Evolutionary conservation across 305 asterid genomes (phyloP), one percentile per base, ranked within the genome.

Genomic region (Salvia sclarea): DNA sequence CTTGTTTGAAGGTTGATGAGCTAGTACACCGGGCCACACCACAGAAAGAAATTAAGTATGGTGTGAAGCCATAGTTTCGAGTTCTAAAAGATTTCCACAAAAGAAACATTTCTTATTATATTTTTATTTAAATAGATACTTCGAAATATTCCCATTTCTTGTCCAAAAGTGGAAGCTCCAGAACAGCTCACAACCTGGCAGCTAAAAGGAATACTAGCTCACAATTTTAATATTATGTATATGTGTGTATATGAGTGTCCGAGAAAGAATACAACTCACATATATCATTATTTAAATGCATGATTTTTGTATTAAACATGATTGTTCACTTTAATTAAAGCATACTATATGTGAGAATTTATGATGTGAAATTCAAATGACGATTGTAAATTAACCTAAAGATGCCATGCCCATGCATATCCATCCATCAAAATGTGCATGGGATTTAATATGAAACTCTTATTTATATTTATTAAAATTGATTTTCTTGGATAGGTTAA

Each of bases 121-220:
- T 4, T 1, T 25, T 25, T 25, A 25, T 25, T 17, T 31, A 28
- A 35, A 38, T 13, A 28, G 21, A 50, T 8, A 10, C 40, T 54
- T 12, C 24, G 47, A 53, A 47, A 30, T 56, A 49, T 37, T 21
- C 52, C 10, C 31, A 31, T 44, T 64, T 45, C 56, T 68, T 17
- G 68, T 49, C 74, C 76, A 25, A 69, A 69, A 73, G 74, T 69
- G 58, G 12, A 73, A 58, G 22, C 35, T 66, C 77, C 72, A 76
- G 68, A 22, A 28, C 40, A 65, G 33, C 66, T 77, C 64, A 64
- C 83, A 79, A 72, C 83, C 83, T 79, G 80, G 83, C 73, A 64
- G 41, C 56, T 18, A 64, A 73, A 68, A 63, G 48, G 8, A 20
- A 44, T 2, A 12, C n/a, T 38, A 38, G 44, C 44, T 13, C 37